These are phyloP conservation scores for Hondaea fermentalgiana DNA, from an alignment of 108 stramenopile species.

Conservation along the genomic window DNA sequence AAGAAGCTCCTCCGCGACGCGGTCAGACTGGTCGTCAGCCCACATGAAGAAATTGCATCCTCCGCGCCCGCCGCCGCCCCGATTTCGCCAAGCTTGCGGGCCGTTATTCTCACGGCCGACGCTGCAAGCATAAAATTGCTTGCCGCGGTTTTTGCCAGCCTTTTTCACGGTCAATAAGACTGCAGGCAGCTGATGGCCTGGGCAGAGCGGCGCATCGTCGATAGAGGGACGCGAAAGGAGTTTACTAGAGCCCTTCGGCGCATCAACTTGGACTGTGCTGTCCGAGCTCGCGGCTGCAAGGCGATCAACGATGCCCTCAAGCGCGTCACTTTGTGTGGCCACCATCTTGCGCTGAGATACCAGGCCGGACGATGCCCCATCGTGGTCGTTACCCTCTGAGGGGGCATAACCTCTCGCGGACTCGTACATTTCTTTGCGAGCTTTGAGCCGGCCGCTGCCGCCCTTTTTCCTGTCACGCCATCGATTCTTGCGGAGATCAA, in stretches of 20 bases:
- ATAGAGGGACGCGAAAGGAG: neutral
- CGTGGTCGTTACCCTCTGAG: neutral
- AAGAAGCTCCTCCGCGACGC: neutral
- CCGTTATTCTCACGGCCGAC: neutral
- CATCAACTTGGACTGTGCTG: neutral
- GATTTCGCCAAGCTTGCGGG: neutral
- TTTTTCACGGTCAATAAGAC: neutral
- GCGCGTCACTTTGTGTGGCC: neutral
- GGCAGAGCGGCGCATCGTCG: neutral
- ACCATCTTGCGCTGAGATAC: neutral
- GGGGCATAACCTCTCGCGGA: neutral
- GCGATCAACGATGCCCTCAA: neutral
- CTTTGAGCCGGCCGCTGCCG: neutral
- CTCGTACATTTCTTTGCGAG: neutral
- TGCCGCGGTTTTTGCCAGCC: neutral
- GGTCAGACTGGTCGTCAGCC: neutral
- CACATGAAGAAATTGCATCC: constrained; percentile 15
- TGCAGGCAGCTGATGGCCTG: neutral
- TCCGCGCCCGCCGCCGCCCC: neutral
- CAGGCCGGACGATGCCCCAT: neutral
- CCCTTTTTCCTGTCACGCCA: neutral
- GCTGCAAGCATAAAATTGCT: neutral
- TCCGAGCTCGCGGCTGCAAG: neutral
- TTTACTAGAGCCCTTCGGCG: neutral
- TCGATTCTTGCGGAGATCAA: neutral